Percentiles rank a stretch among this genome's conserved stretches.
These are phyloP conservation scores for Pseudoneurospora amorphoporcata DNA, from an alignment of 495 filamentous ascomycete species.

Conservation along the genomic window DNA sequence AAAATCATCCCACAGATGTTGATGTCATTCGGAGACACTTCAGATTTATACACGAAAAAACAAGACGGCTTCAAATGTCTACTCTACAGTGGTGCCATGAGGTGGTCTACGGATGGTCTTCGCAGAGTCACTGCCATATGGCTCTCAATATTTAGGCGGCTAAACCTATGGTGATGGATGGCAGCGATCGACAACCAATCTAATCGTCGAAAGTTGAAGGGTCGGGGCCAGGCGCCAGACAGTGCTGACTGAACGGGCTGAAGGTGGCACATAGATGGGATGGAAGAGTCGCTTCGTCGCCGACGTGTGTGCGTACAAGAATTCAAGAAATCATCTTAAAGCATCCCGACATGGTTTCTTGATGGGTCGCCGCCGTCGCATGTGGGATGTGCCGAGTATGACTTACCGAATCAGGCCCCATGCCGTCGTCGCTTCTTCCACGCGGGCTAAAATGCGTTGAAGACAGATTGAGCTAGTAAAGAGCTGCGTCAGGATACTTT, in stretches of 20 bases:
- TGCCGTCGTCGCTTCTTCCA: not conserved
- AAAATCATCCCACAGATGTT: not conserved
- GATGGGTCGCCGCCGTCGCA: not conserved
- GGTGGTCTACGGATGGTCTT: not conserved
- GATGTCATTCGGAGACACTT: not conserved
- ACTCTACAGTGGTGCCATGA: not conserved
- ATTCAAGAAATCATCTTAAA: not conserved
- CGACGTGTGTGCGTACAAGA: not conserved
- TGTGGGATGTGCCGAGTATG: not conserved
- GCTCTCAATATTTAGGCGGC: not conserved
- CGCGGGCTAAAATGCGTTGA: conserved; percentile 3
- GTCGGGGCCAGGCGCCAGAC: not conserved
- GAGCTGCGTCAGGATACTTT: not conserved
- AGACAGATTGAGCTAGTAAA: conserved; percentile 10
- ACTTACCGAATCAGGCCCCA: conserved; percentile 9
- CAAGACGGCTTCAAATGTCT: not conserved
- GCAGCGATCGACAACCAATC: not conserved
- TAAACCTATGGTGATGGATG: not conserved
- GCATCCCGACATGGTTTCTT: not conserved
- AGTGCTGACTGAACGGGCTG: not conserved
- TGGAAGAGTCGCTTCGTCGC: not conserved
- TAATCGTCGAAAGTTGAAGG: not conserved
- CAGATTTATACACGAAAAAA: not conserved
- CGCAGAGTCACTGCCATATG: not conserved
- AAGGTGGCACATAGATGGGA: not conserved